phyloP scores from a whole-genome alignment of 495 filamentous ascomycete species.

The Hypoxylon cercidicola region DNA sequence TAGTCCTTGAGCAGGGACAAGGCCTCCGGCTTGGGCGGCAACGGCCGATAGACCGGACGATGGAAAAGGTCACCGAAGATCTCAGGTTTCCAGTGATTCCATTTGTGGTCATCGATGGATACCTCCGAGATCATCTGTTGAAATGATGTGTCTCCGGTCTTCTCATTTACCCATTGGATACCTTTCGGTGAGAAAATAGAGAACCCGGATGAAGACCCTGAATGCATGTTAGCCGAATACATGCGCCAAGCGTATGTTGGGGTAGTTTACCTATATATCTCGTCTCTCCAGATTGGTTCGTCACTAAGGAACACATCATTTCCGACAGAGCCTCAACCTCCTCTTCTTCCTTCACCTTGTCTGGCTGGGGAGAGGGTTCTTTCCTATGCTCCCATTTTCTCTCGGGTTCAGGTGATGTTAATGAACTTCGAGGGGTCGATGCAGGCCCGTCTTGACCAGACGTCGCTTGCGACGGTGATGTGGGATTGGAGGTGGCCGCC shows the following conservation, averaged over 20 bases:
- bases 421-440: slow-evolving; percentile 68
- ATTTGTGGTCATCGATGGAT: slow-evolving; percentile 87
- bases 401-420: slow-evolving; percentile 69
- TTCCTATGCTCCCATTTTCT: slow-evolving; percentile 55
- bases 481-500: slow-evolving; percentile 55
- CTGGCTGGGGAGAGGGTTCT: slow-evolving; percentile 44
- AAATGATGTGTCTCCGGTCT: slow-evolving; percentile 93
- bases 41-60: slow-evolving; percentile 80
- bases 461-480: slow-evolving; percentile 57
- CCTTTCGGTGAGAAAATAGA: slow-evolving; percentile 98
- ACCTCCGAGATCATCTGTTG: slow-evolving; percentile 92
- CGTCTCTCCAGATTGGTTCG: slow-evolving; percentile 94
- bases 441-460: slow-evolving; percentile 57
- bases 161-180: slow-evolving; percentile 98
- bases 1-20: slow-evolving; percentile 88
- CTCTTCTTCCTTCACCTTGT: slow-evolving; percentile 58
- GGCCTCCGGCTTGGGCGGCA: slow-evolving; percentile 84
- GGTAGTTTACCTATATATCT: slow-evolving; percentile 86
- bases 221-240: slow-evolving; percentile 37
- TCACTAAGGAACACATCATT: slow-evolving; percentile 99
- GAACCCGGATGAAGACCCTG: slow-evolving; percentile 96
- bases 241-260: slow-evolving; percentile 9
- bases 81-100: slow-evolving; percentile 96
- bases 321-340: slow-evolving; percentile 93
- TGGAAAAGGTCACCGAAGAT: slow-evolving; percentile 94